phyloP scores from a whole-genome alignment of 768 basidiomycete genomes.

The Cystobasidium onofrii region DNA sequence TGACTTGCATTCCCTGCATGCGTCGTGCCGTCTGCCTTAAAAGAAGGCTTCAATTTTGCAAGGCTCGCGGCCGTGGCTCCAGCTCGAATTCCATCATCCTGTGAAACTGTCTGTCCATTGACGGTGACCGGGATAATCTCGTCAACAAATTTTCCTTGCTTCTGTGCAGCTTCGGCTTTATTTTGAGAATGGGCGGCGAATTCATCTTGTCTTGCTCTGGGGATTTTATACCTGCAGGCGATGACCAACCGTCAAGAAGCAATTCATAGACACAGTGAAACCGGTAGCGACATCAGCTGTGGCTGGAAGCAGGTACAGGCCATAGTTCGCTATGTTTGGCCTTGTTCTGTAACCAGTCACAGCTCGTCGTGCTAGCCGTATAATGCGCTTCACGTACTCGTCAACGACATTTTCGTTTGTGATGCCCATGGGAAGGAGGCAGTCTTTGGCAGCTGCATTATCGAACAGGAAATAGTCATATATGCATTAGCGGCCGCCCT shows the following conservation, averaged over 20 bases:
- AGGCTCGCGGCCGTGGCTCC: constrained; percentile 48
- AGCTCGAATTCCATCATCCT: constrained; percentile 49
- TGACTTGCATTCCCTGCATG: constrained; percentile 50
- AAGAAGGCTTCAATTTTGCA: constrained; percentile 49
- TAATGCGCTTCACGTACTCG: constrained; percentile 46
- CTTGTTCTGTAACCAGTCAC: too few species aligned
- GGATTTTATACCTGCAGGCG: constrained; percentile 37
- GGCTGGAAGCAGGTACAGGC: too few species aligned
- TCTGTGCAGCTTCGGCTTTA: constrained; percentile 72
- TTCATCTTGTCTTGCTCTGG: neutral
- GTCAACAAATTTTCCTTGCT: constrained; percentile 67
- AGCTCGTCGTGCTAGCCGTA: constrained; percentile 47
- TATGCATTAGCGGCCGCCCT: neutral
- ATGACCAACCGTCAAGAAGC: too few species aligned
- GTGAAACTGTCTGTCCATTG: constrained; percentile 37
- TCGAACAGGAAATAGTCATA: constrained; percentile 41
- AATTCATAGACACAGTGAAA: too few species aligned
- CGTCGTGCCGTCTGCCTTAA: constrained; percentile 48
- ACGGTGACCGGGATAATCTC: constrained; percentile 70
- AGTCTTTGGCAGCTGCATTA: constrained; percentile 47
- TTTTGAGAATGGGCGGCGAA: constrained; percentile 76
- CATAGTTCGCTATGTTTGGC: too few species aligned
- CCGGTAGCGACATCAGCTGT: too few species aligned
- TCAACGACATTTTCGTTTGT: constrained; percentile 50
- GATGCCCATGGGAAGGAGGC: constrained; percentile 49